Evolutionary conservation across 441 rosid genomes (phyloP), one percentile per base, ranked within the genome.

Genomic region (Pelargonium australe): DNA sequence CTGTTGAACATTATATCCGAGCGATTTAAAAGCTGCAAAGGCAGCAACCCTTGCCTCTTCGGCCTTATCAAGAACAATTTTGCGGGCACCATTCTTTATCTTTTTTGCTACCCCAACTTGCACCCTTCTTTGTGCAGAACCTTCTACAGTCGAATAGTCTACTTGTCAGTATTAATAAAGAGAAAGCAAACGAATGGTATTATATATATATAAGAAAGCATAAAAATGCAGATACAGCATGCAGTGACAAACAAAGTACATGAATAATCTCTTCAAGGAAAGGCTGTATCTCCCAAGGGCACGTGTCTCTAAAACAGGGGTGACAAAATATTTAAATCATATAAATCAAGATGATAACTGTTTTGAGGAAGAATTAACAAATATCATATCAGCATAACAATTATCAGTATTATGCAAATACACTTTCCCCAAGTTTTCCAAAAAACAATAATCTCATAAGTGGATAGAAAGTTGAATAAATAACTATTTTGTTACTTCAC

Each of bases 1-100:
- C 69, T 83, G 93, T 20, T 89, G 83, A 63, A 92, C 81, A 78
- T 80, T 80, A 58, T 90, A 76, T 63, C 99, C 98, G 68, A 95
- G 96, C 67, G 99, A 86, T 78, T 88, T 90, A 75, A 89, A 92
- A 74, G 96, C 89, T 64, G 94, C 85, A 77, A 95, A 90, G 76
- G 98, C 99, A 81, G 90, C 90, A 72, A 82, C 72, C 79, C 95
- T 85, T 49, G 98, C 99, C 79, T 92, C 99, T 89, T 95, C 98
- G 28, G 98, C 98, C 84, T 95, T 90, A 75, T 90, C 97, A 75
- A 92, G 89, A 73, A 95, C 99, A 82, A 95, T 89, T 86, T 89
- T 95, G 68, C 94, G 84, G 10, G 99, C 96, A 74, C 95, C 94
- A 77, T 88, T 92, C 83, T 88, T 95, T 53, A 95, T 89, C 85